A percentile compares a stretch with the other conserved stretches of the same genome.
Conservation (phyloP, 768 basidiomycete genomes). For the Rhodotorula kratochvilovae region DNA sequence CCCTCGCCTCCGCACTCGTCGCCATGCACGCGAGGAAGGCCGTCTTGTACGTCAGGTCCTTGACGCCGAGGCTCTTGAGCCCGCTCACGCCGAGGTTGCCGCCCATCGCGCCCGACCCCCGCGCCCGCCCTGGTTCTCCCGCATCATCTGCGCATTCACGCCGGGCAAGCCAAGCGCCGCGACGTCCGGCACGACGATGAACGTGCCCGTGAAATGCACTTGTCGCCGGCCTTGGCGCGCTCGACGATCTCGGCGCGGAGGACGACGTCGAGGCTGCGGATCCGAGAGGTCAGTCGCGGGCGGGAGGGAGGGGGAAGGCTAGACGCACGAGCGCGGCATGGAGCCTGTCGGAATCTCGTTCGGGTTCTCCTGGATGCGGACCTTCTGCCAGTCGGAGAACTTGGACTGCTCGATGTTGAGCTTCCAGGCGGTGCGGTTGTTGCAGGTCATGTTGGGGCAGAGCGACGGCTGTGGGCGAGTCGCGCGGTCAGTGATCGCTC, state of each 20-base stretch:
- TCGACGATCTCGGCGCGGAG: constrained; percentile 93
- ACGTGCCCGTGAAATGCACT: constrained; percentile 97
- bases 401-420: constrained; percentile 92
- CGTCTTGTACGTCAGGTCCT: constrained; percentile 96
- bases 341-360: constrained; percentile 98
- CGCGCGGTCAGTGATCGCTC: background rate
- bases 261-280: constrained; percentile 78
- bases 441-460: constrained; percentile 91
- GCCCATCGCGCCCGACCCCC: constrained; percentile 60
- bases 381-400: constrained; percentile 99
- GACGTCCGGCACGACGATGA: constrained; percentile 97
- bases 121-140: constrained; percentile 67
- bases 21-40: constrained; percentile 99
- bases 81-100: constrained; percentile 72
- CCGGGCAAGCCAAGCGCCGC: constrained; percentile 92
- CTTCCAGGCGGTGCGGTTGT: constrained; percentile 84
- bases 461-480: constrained; percentile 63
- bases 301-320: background rate
- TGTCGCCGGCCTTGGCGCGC: constrained; percentile 98
- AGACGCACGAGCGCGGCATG: constrained; percentile 70
- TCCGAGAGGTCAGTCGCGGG: background rate
- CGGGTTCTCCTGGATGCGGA: constrained; percentile 96
- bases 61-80: constrained; percentile 84
- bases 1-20: constrained; percentile 79
- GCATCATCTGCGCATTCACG: constrained; percentile 84